A percentile compares a stretch with the other conserved stretches of the same genome.
These are phyloP conservation scores for Malus fusca DNA, from an alignment of 306 rosid genomes.

Conservation along the genomic window DNA sequence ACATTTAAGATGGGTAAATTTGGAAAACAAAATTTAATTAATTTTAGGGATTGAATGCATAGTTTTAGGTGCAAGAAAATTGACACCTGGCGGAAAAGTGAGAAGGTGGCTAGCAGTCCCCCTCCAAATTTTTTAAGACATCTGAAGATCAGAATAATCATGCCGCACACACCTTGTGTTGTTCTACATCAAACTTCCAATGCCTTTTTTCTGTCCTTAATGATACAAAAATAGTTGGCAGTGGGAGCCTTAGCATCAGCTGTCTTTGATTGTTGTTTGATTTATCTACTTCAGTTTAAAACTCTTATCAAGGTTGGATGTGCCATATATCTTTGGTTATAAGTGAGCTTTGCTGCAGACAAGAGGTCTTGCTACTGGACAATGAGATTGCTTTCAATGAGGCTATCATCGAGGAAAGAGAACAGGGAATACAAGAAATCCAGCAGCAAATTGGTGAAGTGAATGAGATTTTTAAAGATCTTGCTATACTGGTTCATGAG, in stretches of 20 bases:
- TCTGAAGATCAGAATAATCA: background rate
- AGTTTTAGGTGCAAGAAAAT: background rate
- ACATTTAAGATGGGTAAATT: background rate
- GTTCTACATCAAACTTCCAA: background rate
- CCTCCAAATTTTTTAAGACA: background rate
- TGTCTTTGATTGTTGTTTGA: background rate
- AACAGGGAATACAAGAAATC: conserved; percentile 93
- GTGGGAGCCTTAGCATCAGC: background rate
- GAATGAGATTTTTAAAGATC: conserved; percentile 91
- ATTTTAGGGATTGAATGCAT: background rate
- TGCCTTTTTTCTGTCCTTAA: background rate
- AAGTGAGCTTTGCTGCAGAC: conserved; percentile 47
- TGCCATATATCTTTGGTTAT: conserved; percentile 6
- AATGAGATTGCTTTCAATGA: conserved; percentile 90
- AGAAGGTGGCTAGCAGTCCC: background rate
- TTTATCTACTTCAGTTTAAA: background rate
- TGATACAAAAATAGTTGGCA: background rate
- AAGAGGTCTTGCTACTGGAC: conserved; percentile 78
- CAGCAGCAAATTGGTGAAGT: conserved; percentile 87
- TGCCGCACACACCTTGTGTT: background rate
- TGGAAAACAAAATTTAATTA: background rate
- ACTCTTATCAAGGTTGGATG: background rate
- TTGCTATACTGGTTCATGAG: conserved; percentile 87
- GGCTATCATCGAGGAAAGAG: conserved; percentile 94
- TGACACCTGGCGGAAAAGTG: background rate